A percentile compares a stretch with the other conserved stretches of the same genome.
Evolutionary conservation across 2,329 filamentous ascomycete genomes (phyloP).

Genomic region (Trichoderma pleuroti): DNA sequence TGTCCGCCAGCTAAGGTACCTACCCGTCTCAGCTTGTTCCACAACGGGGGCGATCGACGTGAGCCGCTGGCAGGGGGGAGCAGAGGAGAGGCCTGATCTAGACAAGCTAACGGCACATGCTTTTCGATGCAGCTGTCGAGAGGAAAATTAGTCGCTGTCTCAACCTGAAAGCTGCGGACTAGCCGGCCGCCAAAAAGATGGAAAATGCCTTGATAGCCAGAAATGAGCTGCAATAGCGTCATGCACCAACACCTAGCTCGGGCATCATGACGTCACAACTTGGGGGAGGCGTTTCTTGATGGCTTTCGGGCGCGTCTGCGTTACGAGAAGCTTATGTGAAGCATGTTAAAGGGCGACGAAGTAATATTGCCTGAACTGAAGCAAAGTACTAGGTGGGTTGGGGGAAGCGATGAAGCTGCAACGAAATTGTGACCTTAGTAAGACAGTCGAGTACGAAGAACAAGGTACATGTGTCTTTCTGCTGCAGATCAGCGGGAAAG

Average conservation of each 20-base stretch:
- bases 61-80: constrained; percentile 1
- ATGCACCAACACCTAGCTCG: constrained; percentile 20
- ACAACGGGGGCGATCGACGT: constrained; percentile 6
- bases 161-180: constrained; percentile 3
- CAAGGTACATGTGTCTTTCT: background rate
- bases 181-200: background rate
- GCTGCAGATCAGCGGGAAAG: background rate
- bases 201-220: background rate
- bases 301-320: background rate
- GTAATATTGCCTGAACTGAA: background rate
- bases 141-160: background rate
- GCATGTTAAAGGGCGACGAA: background rate
- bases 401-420: background rate
- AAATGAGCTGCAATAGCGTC: constrained; percentile 19
- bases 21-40: constrained; percentile 10
- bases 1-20: constrained; percentile 1
- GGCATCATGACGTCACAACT: constrained; percentile 26
- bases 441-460: background rate
- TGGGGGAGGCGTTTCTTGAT: constrained; percentile 2
- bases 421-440: background rate
- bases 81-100: background rate
- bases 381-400: background rate
- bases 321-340: background rate
- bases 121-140: background rate
- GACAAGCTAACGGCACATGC: background rate